phyloP scores from a whole-genome alignment of 352 stramenopile species.

The Pythium graminicola region DNA sequence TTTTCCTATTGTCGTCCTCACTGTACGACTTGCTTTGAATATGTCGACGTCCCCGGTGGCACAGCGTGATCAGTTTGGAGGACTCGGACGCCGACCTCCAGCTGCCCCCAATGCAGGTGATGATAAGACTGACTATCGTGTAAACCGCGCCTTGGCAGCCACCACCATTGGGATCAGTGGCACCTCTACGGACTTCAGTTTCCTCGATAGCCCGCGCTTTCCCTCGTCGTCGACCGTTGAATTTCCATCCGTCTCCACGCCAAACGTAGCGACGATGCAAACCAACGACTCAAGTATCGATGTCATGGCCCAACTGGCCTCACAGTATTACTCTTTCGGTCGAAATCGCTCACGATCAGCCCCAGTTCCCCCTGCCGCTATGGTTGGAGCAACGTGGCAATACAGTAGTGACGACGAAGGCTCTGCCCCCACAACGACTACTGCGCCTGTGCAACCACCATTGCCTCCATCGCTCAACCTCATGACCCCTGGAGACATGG shows the following conservation, averaged over 20 bases:
- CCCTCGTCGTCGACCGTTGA: conserved; percentile 2
- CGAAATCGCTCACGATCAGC: conserved; percentile 68
- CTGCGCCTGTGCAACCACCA: conserved; percentile 27
- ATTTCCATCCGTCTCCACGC: conserved; percentile 20
- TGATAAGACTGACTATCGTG: conserved; percentile 27
- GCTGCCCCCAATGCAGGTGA: conserved; percentile 15
- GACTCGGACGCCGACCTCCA: conserved; percentile 9
- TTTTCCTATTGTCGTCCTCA: conserved; percentile 3
- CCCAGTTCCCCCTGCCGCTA: conserved; percentile 51
- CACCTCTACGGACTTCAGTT: conserved; percentile 12
- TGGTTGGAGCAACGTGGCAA: conserved; percentile 47
- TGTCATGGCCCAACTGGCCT: conserved; percentile 77
- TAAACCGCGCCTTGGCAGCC: conserved; percentile 9
- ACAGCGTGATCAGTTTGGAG: conserved; percentile 12
- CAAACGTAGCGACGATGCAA: conserved; percentile 20
- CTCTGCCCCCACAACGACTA: conserved; percentile 11
- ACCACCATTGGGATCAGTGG: conserved; percentile 12
- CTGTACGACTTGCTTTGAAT: conserved; percentile 3
- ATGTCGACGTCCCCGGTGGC: conserved; percentile 21
- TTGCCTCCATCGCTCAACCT: conserved; percentile 46
- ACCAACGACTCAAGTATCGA: conserved; percentile 44
- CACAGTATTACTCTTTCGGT: conserved; percentile 69
- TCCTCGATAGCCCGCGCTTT: conserved; percentile 14
- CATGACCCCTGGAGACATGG: conserved; percentile 31
- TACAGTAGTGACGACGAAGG: conserved; percentile 43